A percentile compares a stretch with the other conserved stretches of the same genome.
phyloP scores from a whole-genome alignment of 2,329 filamentous ascomycete genomes.

The Penicillium concentricum region DNA sequence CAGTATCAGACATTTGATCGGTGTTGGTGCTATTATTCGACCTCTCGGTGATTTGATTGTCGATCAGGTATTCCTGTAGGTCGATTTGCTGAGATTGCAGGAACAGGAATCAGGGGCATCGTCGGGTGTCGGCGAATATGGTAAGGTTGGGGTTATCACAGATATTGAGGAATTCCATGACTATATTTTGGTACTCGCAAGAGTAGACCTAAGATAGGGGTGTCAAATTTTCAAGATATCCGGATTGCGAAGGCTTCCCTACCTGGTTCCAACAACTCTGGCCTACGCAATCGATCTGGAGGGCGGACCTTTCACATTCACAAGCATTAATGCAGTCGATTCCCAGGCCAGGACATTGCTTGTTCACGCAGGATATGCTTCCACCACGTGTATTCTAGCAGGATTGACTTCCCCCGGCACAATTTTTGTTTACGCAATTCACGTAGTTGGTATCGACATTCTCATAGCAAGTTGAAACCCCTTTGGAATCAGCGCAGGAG shows the following conservation, averaged over 20 bases:
- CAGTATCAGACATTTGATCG: not conserved
- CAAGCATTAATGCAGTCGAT: constrained; percentile 19
- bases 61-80: constrained; percentile 3
- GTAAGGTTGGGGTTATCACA: constrained; percentile 10
- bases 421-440: constrained; percentile 16
- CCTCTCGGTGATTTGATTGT: not conserved
- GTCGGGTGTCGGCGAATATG: constrained; percentile 18
- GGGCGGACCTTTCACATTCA: constrained; percentile 5
- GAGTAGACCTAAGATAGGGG: not conserved
- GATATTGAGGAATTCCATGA: not conserved
- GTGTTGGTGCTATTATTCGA: constrained; percentile 11
- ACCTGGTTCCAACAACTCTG: constrained; percentile 10
- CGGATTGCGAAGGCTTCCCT: not conserved
- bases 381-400: constrained; percentile 12
- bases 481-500: constrained; percentile 11
- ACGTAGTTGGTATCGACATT: constrained; percentile 5
- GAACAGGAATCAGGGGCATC: constrained; percentile 19
- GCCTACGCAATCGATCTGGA: constrained; percentile 14
- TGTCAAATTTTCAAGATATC: not conserved
- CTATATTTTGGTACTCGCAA: constrained; percentile 13
- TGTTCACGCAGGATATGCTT: constrained; percentile 8
- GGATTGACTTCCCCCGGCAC: constrained; percentile 4
- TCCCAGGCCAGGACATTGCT: constrained; percentile 9
- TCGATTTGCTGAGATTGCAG: constrained; percentile 15
- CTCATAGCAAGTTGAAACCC: constrained; percentile 11